Conservation (phyloP, 1,284 basidiomycete genomes). For the Ustilago bromivora region DNA sequence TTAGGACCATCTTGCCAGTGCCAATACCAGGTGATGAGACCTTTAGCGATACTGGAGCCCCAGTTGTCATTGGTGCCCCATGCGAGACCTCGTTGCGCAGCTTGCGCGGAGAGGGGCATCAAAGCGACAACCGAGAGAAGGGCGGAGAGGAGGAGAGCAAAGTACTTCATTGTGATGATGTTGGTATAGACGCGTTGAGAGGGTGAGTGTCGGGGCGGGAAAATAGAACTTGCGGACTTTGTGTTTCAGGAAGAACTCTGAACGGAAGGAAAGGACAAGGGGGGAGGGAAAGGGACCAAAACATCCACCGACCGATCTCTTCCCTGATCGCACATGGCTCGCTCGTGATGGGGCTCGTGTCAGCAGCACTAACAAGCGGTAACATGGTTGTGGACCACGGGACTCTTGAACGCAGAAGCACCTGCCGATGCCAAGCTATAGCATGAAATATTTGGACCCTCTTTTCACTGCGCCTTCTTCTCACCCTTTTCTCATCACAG, state of each 20-base stretch:
- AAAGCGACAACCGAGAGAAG: conserved; percentile 20
- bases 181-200: background rate
- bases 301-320: conserved; percentile 3
- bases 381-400: background rate
- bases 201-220: background rate
- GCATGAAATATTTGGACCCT: background rate
- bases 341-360: background rate
- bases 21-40: conserved; percentile 63
- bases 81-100: conserved; percentile 52
- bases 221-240: conserved; percentile 3
- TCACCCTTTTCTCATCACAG: background rate
- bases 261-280: background rate
- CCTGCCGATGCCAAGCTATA: background rate
- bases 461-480: background rate
- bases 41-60: conserved; percentile 53
- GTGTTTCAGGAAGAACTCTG: background rate
- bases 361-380: background rate
- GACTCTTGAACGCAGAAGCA: background rate
- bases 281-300: background rate
- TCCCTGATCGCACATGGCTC: background rate
- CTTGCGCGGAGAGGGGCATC: conserved; percentile 21
- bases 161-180: conserved; percentile 43
- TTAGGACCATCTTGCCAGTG: conserved; percentile 64
- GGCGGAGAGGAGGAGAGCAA: conserved; percentile 26
- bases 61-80: conserved; percentile 63